Conservation (phyloP, 1,284 basidiomycete genomes). For the Moesziomyces sp. region DNA sequence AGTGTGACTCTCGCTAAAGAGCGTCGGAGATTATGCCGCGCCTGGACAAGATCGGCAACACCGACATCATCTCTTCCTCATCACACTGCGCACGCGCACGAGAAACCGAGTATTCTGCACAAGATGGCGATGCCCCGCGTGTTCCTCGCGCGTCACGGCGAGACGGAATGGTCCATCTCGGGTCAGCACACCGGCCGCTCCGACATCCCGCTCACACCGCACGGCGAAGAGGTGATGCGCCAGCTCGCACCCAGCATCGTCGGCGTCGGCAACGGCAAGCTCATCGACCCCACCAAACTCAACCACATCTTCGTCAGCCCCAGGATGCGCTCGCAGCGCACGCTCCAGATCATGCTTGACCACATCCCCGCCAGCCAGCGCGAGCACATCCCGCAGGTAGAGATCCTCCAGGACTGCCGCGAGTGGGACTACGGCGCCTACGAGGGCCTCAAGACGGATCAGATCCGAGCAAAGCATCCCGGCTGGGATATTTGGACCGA, state of each 20-base stretch:
- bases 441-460: slow-evolving; percentile 62
- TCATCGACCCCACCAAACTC: slow-evolving; percentile 56
- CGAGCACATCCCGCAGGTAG: slow-evolving; percentile 34
- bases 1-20: background rate
- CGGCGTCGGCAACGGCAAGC: slow-evolving; percentile 48
- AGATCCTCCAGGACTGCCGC: slow-evolving; percentile 56
- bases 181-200: slow-evolving; percentile 65
- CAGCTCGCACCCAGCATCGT: slow-evolving; percentile 58
- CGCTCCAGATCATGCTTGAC: slow-evolving; percentile 58
- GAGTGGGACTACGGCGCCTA: slow-evolving; percentile 68
- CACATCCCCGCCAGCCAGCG: slow-evolving; percentile 40
- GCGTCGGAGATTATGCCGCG: background rate
- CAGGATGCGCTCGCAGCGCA: slow-evolving; percentile 52
- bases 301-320: slow-evolving; percentile 61
- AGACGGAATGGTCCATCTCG: slow-evolving; percentile 65
- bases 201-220: slow-evolving; percentile 60
- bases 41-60: background rate
- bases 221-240: slow-evolving; percentile 61
- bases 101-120: background rate
- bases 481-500: slow-evolving; percentile 66
- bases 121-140: slow-evolving; percentile 62
- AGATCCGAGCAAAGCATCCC: slow-evolving; percentile 53
- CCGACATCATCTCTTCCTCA: background rate
- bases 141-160: slow-evolving; percentile 64
- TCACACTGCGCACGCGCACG: background rate